Evolutionary conservation across 768 basidiomycete genomes (phyloP), one percentile per base, ranked within the genome.

Genomic region (Trametes villosa): DNA sequence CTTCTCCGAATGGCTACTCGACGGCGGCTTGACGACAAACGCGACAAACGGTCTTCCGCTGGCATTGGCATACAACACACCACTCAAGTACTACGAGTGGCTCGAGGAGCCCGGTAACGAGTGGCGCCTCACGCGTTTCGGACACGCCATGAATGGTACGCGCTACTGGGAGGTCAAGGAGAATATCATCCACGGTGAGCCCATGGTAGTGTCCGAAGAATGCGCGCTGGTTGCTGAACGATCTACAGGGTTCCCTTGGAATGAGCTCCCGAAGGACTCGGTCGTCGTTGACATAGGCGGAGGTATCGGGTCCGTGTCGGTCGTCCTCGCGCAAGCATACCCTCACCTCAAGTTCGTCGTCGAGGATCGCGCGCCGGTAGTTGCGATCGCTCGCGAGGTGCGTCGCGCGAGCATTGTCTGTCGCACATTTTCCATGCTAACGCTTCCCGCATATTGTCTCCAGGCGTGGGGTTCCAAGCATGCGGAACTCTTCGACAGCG

Each of bases 61-160:
- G 65, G 86, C 86, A 66, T 76, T 84, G 64, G 88, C 88, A 9
- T 89, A 90, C 66, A 76, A 77, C 1, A 79, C 72, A 27, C 71
- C 63, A 67, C 73, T 55, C 66, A 72, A 22, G 1, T 89, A 80
- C 66, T 91, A 90, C 65, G 81, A 79, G 6, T 91, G 89, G 89
- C 76, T 91, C 7, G 89, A 91, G 70, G 83, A 84, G 20, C 81
- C 80, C 24, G 78, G 76, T 15, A 64, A 72, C 52, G 71, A 73
- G 24, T 64, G 53, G 6, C 67, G 87, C 47, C 76, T 89, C 53
- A 79, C 84, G 59, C 78, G 88, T 27, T 90, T 91, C 66, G 87
- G 86, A 20, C 84, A 82, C 57, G 86, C 87, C 3, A 91, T 91
- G 88, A 78, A 78, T 9, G 87, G 86, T 26, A 86, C 87, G 9